A percentile compares a stretch with the other conserved stretches of the same genome.
Evolutionary conservation across 345 rosid species (phyloP).

Genomic region (Hibiscus mutabilis): DNA sequence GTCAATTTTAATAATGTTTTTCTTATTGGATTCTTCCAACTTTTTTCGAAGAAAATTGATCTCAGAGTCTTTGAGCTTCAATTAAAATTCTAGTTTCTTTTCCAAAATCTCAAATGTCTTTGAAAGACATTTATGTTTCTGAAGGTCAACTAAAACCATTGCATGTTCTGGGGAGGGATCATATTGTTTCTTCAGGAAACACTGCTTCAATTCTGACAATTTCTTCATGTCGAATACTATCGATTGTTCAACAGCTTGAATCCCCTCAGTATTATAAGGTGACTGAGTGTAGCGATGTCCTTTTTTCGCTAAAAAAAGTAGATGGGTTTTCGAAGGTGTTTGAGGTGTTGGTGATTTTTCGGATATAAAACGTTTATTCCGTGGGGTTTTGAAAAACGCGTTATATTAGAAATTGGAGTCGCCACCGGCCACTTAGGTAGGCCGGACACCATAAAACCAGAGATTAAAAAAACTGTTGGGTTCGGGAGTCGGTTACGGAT

Average conservation of each 20-base stretch:
- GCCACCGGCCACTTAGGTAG: no score
- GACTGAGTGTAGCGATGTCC: no score
- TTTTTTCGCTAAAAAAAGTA: no score
- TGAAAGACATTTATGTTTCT: slow-evolving; percentile 55
- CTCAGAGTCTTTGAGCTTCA: slow-evolving; percentile 71
- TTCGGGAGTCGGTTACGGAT: no score
- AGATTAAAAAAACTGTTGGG: no score
- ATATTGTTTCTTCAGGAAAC: slow-evolving; percentile 62
- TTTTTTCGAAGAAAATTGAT: slow-evolving; percentile 55
- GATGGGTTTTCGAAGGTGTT: no score
- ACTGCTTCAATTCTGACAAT: slow-evolving; percentile 73
- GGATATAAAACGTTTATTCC: no score
- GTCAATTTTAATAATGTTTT: slow-evolving; percentile 22
- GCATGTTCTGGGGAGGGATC: slow-evolving; percentile 52
- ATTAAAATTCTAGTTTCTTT: slow-evolving; percentile 67
- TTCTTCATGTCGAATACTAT: slow-evolving; percentile 56
- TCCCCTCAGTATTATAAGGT: slow-evolving; percentile 71
- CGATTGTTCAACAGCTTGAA: slow-evolving; percentile 56
- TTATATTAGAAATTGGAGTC: no score
- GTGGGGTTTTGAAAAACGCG: no score
- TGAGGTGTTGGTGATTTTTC: no score
- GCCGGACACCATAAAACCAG: no score
- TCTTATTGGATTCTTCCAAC: slow-evolving; percentile 35
- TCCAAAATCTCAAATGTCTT: slow-evolving; percentile 60
- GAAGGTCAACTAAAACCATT: slow-evolving; percentile 56